Conservation (phyloP, 495 filamentous ascomycete genomes). For the Parmelia sp. region DNA sequence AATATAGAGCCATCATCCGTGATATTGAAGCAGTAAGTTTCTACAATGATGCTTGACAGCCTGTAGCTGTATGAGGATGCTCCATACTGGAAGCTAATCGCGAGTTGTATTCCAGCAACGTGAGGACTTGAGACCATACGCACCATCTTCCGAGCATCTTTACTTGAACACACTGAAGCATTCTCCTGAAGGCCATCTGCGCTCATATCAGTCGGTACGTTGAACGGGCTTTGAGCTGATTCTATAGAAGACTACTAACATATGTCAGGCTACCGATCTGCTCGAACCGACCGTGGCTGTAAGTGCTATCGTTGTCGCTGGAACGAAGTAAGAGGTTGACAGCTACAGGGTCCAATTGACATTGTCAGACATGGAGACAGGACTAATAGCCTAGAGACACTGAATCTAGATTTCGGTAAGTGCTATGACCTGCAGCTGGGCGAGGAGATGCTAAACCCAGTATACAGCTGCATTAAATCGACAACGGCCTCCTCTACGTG, state of each 20-base stretch:
- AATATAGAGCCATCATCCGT: neutral
- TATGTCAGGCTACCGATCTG: neutral
- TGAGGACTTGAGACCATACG: neutral
- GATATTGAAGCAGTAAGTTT: constrained; percentile 7
- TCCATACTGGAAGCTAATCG: neutral
- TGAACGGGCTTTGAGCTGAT: neutral
- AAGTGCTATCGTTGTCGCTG: neutral
- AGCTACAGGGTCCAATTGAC: neutral
- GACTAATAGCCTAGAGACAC: neutral
- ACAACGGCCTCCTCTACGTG: neutral
- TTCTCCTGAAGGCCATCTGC: neutral
- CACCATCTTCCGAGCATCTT: neutral
- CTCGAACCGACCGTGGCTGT: neutral
- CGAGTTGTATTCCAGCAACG: neutral
- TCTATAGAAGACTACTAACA: neutral
- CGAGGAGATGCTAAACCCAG: neutral
- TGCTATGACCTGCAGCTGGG: neutral
- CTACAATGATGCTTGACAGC: neutral
- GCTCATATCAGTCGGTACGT: neutral
- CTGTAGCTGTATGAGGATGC: neutral
- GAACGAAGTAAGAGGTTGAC: neutral
- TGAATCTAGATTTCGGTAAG: constrained; percentile 8
- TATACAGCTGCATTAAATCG: neutral
- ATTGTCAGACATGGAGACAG: neutral
- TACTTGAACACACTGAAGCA: neutral